Conservation (phyloP, 1,139 yeast genomes). For the Diutina mesorugosa region DNA sequence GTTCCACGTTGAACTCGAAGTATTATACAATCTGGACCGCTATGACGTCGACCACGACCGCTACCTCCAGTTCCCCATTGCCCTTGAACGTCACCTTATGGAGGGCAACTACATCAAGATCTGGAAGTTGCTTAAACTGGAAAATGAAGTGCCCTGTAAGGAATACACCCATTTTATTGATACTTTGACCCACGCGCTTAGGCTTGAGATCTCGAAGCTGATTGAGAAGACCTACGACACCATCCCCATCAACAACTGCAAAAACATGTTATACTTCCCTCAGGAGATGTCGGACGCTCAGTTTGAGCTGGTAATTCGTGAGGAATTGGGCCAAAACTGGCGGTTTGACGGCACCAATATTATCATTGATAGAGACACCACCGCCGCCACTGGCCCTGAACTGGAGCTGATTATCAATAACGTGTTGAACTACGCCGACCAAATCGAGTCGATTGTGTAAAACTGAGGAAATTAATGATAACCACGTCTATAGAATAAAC, state of each 20-base stretch:
- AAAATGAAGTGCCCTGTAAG: conserved; percentile 36
- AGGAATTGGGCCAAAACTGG: conserved; percentile 48
- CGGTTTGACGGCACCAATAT: conserved; percentile 35
- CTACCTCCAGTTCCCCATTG: conserved; percentile 69
- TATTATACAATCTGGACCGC: conserved; percentile 38
- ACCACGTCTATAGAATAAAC: background rate
- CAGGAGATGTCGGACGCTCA: conserved; percentile 44
- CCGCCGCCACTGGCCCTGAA: conserved; percentile 13
- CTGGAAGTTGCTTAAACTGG: conserved; percentile 61
- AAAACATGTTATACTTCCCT: conserved; percentile 67
- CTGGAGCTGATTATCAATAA: conserved; percentile 38
- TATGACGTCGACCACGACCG: conserved; percentile 35
- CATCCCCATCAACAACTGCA: conserved; percentile 74
- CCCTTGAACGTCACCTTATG: conserved; percentile 86
- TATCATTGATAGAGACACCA: conserved; percentile 39
- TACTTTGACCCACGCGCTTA: conserved; percentile 60
- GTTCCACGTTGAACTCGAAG: conserved; percentile 84
- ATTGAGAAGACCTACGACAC: conserved; percentile 67
- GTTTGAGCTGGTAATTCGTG: conserved; percentile 45
- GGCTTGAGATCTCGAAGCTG: conserved; percentile 81
- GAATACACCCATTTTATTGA: conserved; percentile 50
- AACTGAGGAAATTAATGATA: background rate
- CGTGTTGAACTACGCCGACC: conserved; percentile 68
- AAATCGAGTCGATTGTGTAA: conserved; percentile 74
- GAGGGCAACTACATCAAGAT: conserved; percentile 94